Evolutionary conservation across 2,329 filamentous ascomycete species (phyloP).

Genomic region (Ophiostoma piceae): DNA sequence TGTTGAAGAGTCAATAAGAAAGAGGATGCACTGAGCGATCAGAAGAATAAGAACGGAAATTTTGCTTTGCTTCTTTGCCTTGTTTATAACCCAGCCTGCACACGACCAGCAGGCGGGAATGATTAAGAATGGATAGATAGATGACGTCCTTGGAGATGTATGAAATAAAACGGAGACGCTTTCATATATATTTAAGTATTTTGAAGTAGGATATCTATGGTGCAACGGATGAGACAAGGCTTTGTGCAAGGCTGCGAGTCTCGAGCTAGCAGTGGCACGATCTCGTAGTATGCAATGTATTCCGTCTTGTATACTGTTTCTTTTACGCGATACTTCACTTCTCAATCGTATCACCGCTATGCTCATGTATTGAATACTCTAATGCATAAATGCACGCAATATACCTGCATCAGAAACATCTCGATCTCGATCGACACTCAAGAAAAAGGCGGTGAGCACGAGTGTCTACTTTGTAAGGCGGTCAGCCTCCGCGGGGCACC

Average conservation of each 20-base stretch:
- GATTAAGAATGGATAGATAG: conserved; percentile 11
- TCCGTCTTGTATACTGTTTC: too few species aligned
- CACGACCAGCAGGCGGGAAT: background rate
- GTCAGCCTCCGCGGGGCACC: background rate
- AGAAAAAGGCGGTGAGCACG: background rate
- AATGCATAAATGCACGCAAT: background rate
- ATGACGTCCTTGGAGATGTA: conserved; percentile 12
- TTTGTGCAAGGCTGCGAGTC: background rate
- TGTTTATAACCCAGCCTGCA: conserved; percentile 7
- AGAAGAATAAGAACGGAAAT: conserved; percentile 10
- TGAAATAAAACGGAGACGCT: conserved; percentile 10
- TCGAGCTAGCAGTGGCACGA: background rate
- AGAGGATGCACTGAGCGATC: background rate
- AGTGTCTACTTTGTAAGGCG: background rate
- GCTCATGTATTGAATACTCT: background rate
- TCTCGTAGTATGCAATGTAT: too few species aligned
- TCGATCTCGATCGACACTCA: background rate
- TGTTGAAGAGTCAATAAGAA: background rate
- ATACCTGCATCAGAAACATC: background rate
- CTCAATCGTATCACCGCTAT: background rate
- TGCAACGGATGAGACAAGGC: background rate
- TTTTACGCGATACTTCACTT: too few species aligned
- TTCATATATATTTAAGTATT: background rate
- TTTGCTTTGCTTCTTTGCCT: conserved; percentile 11
- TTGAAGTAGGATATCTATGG: background rate